Base-by-base conservation (phyloP, 176 grass and related monocot genomes). In the Neostapfia colusana region DNA sequence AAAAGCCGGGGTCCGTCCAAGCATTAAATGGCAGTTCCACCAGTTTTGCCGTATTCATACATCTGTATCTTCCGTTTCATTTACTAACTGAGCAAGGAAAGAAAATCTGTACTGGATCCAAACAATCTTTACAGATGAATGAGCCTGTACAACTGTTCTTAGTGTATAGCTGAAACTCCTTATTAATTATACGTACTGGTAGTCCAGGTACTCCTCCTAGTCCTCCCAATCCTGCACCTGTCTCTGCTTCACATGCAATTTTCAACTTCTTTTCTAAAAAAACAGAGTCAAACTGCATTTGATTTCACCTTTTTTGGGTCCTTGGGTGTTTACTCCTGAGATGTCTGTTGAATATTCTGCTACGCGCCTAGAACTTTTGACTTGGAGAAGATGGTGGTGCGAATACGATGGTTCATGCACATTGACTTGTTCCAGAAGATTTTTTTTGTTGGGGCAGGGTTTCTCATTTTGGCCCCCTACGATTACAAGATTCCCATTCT, bases 371-470 rank as follows among this genome's bases (percentile, higher is more conserved):
- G 61, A 4, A 17, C 4, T 42, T 36, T 87, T 57, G 35, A 20
- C 1, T 51, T 0, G 17, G 18, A 21, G 51, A 65, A 39, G 20
- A 25, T 67, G 39, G 14, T 10, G 25, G 79, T 61, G 62, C 40
- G 62, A 79, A 59, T 73, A 21, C 12, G 40, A 66, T n/a, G 43
- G 69, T 40, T 88, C 63, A 17, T 75, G 42, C 36, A 46, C 91
- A 65, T 82, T 77, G 83, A 89, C 84, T 73, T 82, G 44, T 81
- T 62, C 81, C 55, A 20, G 37, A 45, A 44, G 73, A 85, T 76
- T 79, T 87, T 86, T 70, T 65, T 81, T 39, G 27, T 26, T 71
- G 8, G 18, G 17, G 16, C 21, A 15, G 36, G 23, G 24, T 70
- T 73, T 80, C 54, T 18, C 54, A 17, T 51, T 8, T 0, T 7